Evolutionary conservation across 2,329 filamentous ascomycete genomes (phyloP).

Genomic region (Orbilia oligospora): DNA sequence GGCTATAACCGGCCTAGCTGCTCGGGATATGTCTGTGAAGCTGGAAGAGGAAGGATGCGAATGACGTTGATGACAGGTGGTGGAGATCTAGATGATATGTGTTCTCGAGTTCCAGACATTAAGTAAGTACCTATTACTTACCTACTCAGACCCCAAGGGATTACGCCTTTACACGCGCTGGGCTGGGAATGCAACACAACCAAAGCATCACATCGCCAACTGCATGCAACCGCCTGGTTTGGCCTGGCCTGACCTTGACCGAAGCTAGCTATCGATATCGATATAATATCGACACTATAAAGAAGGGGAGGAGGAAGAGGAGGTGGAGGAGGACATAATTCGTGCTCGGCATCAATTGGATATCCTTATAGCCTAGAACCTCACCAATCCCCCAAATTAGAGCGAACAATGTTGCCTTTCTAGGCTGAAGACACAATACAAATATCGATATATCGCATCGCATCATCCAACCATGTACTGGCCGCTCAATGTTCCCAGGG

Average conservation of each 20-base stretch:
- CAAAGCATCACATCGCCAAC: neutral
- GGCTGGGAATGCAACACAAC: neutral
- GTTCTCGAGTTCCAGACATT: neutral
- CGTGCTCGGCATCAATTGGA: neutral
- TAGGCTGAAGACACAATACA: conserved; percentile 30
- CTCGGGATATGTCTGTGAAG: conserved; percentile 20
- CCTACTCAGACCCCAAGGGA: too few relatives aligned
- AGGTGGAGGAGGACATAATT: neutral
- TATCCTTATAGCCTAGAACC: neutral
- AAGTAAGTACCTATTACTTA: neutral
- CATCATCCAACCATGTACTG: conserved; percentile 78
- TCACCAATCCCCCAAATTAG: neutral
- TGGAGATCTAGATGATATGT: conserved; percentile 28
- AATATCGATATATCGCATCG: too few relatives aligned
- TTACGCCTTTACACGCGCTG: too few relatives aligned
- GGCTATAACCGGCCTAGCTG: conserved; percentile 26
- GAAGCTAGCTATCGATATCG: too few relatives aligned
- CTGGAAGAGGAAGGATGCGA: conserved; percentile 28
- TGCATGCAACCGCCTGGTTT: too few relatives aligned
- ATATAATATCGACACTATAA: neutral
- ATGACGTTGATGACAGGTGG: conserved; percentile 21
- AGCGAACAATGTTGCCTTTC: conserved; percentile 35
- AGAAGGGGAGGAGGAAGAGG: too few relatives aligned
- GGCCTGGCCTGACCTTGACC: too few relatives aligned
- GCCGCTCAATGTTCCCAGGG: conserved; percentile 86